A percentile compares a stretch with the other conserved stretches of the same genome.
These are phyloP conservation scores for Claviceps sp. DNA, from an alignment of 2,329 filamentous ascomycete species.

Conservation along the genomic window DNA sequence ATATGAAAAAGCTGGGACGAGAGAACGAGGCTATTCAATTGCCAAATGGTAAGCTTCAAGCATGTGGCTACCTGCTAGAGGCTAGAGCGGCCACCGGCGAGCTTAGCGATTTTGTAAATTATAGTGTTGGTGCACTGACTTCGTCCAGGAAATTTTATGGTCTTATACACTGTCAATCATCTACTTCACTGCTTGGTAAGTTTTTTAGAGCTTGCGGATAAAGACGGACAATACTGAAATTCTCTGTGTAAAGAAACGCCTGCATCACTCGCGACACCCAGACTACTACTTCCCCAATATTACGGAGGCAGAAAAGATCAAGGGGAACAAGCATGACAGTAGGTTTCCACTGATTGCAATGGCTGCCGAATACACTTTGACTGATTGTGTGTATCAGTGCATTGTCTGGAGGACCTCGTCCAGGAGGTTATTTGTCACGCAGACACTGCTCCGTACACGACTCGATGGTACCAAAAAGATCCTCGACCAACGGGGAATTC, in stretches of 20 bases:
- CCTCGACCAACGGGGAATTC: not conserved
- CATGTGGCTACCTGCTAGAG: no score
- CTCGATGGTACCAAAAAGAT: not conserved
- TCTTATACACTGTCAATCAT: not conserved
- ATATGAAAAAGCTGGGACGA: not conserved
- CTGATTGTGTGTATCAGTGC: not conserved
- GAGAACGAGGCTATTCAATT: slow-evolving; percentile 1
- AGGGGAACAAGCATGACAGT: not conserved
- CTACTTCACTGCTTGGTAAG: not conserved
- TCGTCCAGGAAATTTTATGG: not conserved
- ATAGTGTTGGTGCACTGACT: not conserved
- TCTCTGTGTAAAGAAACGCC: not conserved
- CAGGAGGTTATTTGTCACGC: not conserved
- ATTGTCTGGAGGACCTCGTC: not conserved
- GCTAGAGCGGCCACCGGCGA: no score
- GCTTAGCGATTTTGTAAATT: no score
- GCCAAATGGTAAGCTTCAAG: not conserved
- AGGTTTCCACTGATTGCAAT: not conserved
- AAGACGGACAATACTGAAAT: not conserved
- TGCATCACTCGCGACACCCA: not conserved
- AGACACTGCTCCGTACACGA: not conserved
- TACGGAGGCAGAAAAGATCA: not conserved
- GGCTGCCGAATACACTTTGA: not conserved
- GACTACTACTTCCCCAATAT: not conserved
- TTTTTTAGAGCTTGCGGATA: not conserved